Evolutionary conservation across 257 asterid genomes (phyloP), one percentile per base, ranked within the genome.

Genomic region (Vinca minor): DNA sequence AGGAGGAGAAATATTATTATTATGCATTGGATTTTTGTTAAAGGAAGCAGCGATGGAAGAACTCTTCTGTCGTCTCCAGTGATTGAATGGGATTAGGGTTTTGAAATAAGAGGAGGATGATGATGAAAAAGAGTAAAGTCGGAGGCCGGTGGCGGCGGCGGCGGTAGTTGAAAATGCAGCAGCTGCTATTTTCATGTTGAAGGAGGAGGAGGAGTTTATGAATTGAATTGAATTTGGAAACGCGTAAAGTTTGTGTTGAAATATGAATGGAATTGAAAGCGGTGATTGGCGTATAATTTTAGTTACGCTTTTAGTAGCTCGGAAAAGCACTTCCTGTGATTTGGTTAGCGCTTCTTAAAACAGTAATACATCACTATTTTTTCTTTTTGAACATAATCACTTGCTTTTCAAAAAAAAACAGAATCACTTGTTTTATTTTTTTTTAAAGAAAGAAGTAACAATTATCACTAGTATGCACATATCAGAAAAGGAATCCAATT

Each of bases 121-220:
- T 21, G 68, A 42, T 59, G 70, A 57, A 70, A 63, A 69, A 62
- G 68, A 81, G 71, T 65, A 52, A n/a, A 35, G 56, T 52, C 58
- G 76, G 52, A 47, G 57, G 44, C 52, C 71, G 66, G 77, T 46
- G 73, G 71, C 48, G 67, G 62, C 29, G 57, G 75, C 82, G 52
- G 75, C 84, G 66, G 78, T 65, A 50, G 63, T 38, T 3, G 66
- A 62, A 46, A 69, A 42, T 29, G 59, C 64, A 39, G 71, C 60
- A 17, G 63, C 60, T 21, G 63, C 55, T 20, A 44, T 0, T 38
- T 34, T 66, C 72, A 72, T 72, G 45, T 52, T 26, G 54, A 23
- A 55, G 49, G 64, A 69, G 46, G 72, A 72, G 3, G 9, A 12
- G 46, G 72, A 72, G 3, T 3, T 3, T 13, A 4, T 4, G 32